These are phyloP conservation scores for Jackrogersella minutella DNA, from an alignment of 495 filamentous ascomycete genomes.

Conservation along the genomic window DNA sequence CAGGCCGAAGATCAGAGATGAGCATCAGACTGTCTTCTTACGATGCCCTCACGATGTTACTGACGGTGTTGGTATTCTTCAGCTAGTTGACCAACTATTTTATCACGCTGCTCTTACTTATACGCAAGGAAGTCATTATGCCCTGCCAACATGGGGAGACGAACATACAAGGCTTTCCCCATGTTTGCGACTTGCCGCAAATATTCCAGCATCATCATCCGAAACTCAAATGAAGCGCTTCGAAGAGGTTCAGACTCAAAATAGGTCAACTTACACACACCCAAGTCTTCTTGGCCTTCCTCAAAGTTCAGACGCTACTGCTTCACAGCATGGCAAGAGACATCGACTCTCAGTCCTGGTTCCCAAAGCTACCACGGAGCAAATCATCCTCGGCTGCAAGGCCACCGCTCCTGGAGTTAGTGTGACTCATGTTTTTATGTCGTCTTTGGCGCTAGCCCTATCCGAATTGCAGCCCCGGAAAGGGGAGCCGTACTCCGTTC, in stretches of 20 bases:
- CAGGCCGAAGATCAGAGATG: not conserved
- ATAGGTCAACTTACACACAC: constrained; percentile 23
- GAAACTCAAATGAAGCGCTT: constrained; percentile 24
- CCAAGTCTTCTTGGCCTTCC: constrained; percentile 21
- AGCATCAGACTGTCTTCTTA: constrained; percentile 51
- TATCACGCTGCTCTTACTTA: constrained; percentile 26
- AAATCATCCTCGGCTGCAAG: constrained; percentile 38
- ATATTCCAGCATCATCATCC: constrained; percentile 12
- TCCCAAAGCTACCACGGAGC: constrained; percentile 13
- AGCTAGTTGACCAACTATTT: constrained; percentile 46
- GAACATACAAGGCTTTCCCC: constrained; percentile 28
- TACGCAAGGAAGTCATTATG: constrained; percentile 29
- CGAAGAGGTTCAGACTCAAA: constrained; percentile 21
- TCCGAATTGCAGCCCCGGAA: constrained; percentile 31
- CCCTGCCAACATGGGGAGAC: constrained; percentile 21
- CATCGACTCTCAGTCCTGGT: constrained; percentile 32
- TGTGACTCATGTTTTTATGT: constrained; percentile 48
- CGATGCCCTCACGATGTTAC: constrained; percentile 58
- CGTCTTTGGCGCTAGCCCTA: constrained; percentile 43
- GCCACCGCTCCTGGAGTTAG: constrained; percentile 32
- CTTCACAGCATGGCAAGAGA: constrained; percentile 11
- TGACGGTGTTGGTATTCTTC: constrained; percentile 58
- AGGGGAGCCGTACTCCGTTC: constrained; percentile 17
- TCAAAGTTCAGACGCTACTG: not conserved
- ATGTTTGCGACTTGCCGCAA: constrained; percentile 35